phyloP scores from a whole-genome alignment of 1,139 yeast species.

The Geotrichum siamense region DNA sequence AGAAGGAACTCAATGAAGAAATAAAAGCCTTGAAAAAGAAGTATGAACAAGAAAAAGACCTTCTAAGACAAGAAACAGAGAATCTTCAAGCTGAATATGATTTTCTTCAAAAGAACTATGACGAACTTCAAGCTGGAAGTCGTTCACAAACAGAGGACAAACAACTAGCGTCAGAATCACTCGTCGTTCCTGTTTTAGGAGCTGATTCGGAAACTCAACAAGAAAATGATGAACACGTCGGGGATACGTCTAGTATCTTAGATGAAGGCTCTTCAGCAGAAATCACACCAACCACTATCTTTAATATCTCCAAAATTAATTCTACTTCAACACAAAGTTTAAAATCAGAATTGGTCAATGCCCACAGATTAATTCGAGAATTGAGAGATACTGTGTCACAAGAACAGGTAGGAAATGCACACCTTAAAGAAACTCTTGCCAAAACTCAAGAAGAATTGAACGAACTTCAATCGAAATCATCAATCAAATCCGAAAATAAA shows the following conservation, averaged over 20 bases:
- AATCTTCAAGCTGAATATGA: too few species aligned
- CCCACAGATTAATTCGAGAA: slow-evolving; percentile 42
- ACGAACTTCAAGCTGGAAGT: slow-evolving; percentile 20
- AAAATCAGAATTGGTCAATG: slow-evolving; percentile 57
- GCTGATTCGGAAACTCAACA: slow-evolving; percentile 23
- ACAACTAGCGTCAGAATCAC: slow-evolving; percentile 24
- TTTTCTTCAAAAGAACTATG: too few species aligned
- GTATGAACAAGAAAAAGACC: slow-evolving; percentile 25
- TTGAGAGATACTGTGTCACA: slow-evolving; percentile 29
- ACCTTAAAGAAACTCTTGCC: slow-evolving; percentile 27
- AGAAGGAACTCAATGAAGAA: slow-evolving; percentile 27
- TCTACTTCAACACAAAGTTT: slow-evolving; percentile 61
- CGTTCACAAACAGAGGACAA: slow-evolving; percentile 9
- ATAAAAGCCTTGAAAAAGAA: slow-evolving; percentile 25
- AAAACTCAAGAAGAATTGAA: slow-evolving; percentile 27
- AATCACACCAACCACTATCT: slow-evolving; percentile 40
- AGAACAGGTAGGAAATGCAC: slow-evolving; percentile 34
- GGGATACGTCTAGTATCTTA: too few species aligned
- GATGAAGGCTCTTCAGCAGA: slow-evolving; percentile 25
- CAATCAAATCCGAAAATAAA: too few species aligned
- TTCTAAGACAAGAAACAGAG: slow-evolving; percentile 26
- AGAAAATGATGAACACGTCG: too few species aligned
- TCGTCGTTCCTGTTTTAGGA: slow-evolving; percentile 6
- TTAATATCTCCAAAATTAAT: slow-evolving; percentile 44
- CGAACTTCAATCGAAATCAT: too few species aligned